phyloP scores from a whole-genome alignment of 2,329 filamentous ascomycete genomes.

The Fusarium anthophilum region DNA sequence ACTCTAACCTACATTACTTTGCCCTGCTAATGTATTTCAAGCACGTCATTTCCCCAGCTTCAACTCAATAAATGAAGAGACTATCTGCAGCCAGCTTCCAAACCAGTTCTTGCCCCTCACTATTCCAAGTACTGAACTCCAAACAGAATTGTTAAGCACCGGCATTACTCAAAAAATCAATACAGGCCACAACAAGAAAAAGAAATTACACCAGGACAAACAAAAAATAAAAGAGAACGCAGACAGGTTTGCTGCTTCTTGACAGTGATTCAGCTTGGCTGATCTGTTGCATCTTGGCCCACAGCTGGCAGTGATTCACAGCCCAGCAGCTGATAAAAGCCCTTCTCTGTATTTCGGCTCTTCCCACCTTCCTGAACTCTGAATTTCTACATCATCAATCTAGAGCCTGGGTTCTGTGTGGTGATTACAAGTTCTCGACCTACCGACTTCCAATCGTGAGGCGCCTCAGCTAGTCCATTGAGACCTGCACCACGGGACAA shows the following conservation, averaged over 20 bases:
- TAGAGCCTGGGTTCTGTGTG: not conserved
- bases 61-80: not conserved
- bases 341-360: no score
- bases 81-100: not conserved
- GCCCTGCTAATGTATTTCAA: fast-evolving
- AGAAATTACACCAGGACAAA: fast-evolving
- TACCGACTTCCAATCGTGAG: not conserved
- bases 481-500: not conserved
- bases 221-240: fast-evolving
- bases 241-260: no score
- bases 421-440: not conserved
- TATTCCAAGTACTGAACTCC: not conserved
- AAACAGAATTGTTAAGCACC: not conserved
- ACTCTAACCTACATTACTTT: fast-evolving
- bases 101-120: not conserved
- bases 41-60: fast-evolving
- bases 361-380: no score
- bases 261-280: not conserved
- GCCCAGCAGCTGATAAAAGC: not conserved
- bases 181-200: not conserved
- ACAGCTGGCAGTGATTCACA: not conserved
- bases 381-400: not conserved
- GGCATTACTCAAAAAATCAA: not conserved
- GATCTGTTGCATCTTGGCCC: no score
- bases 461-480: not conserved